Evolutionary conservation across 345 rosid genomes (phyloP).

Genomic region (Schrenkiella parvula): DNA sequence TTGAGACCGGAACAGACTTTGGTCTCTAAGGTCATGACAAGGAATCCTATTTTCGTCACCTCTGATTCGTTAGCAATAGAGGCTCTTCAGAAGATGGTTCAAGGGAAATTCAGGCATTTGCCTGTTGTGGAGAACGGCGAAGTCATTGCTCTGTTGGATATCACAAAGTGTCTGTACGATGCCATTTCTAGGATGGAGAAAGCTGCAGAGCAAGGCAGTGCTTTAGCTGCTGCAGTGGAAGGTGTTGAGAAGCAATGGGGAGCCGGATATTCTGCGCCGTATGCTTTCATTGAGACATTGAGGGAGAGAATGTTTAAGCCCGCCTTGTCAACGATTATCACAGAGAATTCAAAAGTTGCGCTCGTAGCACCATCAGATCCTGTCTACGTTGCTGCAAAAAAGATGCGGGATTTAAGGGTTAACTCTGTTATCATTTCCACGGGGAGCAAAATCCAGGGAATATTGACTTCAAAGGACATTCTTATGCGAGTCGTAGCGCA

Average conservation of each 20-base stretch:
- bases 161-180: constrained; percentile 92
- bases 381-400: constrained; percentile 81
- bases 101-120: constrained; percentile 94
- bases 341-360: constrained; percentile 74
- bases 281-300: constrained; percentile 85
- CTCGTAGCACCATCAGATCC: constrained; percentile 78
- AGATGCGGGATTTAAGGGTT: constrained; percentile 74
- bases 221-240: constrained; percentile 97
- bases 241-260: constrained; percentile 98
- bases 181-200: constrained; percentile 98
- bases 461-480: constrained; percentile 94
- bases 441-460: constrained; percentile 77
- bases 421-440: constrained; percentile 66
- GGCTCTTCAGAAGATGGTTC: constrained; percentile 98
- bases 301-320: constrained; percentile 98
- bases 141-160: constrained; percentile 94
- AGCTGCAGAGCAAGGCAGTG: constrained; percentile 97
- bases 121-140: constrained; percentile 99
- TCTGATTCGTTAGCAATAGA: constrained; percentile 87
- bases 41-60: constrained; percentile 82
- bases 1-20: constrained; percentile 84
- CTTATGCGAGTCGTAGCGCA: constrained; percentile 98
- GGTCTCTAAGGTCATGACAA: constrained; percentile 90
- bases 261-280: constrained; percentile 66
- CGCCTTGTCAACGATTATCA: constrained; percentile 73